Evolutionary conservation across 2,329 filamentous ascomycete genomes (phyloP).

Genomic region (Huntiella abstrusa): DNA sequence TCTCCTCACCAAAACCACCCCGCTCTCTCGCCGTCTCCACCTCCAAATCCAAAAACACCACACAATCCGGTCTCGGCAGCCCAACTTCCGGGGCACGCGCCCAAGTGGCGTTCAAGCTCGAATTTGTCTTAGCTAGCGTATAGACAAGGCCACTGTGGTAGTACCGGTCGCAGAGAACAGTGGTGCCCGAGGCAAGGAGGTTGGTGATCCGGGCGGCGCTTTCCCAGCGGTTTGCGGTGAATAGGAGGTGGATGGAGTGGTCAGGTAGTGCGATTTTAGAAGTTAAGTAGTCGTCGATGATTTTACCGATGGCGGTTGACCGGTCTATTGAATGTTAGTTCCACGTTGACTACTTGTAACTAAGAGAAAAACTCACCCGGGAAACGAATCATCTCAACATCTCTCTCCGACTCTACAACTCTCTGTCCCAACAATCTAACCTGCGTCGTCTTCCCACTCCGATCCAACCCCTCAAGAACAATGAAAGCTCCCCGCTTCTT

Average conservation of each 20-base stretch:
- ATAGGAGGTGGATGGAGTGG: constrained; percentile 76
- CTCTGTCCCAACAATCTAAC: constrained; percentile 47
- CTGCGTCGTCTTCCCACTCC: constrained; percentile 85
- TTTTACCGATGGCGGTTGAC: constrained; percentile 64
- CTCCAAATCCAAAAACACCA: constrained; percentile 70
- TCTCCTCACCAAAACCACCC: constrained; percentile 76
- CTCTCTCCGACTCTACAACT: constrained; percentile 28
- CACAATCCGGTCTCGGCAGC: constrained; percentile 69
- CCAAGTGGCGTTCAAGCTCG: constrained; percentile 53
- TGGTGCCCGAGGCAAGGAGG: constrained; percentile 46
- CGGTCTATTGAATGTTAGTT: constrained; percentile 36
- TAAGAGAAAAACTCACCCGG: constrained; percentile 26
- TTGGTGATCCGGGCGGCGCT: constrained; percentile 30
- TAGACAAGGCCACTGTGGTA: constrained; percentile 92
- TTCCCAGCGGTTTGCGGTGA: constrained; percentile 86
- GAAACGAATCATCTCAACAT: constrained; percentile 36
- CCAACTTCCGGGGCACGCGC: constrained; percentile 70
- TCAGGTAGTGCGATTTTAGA: constrained; percentile 58
- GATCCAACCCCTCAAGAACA: constrained; percentile 74
- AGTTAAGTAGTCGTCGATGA: constrained; percentile 71
- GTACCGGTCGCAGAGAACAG: constrained; percentile 77
- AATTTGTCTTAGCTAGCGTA: constrained; percentile 68
- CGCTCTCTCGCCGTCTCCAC: constrained; percentile 52
- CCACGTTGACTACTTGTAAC: not conserved
- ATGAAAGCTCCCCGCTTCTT: constrained; percentile 48